Conservation (phyloP, 176 grass and related monocot genomes). For the Olyra latifolia region DNA sequence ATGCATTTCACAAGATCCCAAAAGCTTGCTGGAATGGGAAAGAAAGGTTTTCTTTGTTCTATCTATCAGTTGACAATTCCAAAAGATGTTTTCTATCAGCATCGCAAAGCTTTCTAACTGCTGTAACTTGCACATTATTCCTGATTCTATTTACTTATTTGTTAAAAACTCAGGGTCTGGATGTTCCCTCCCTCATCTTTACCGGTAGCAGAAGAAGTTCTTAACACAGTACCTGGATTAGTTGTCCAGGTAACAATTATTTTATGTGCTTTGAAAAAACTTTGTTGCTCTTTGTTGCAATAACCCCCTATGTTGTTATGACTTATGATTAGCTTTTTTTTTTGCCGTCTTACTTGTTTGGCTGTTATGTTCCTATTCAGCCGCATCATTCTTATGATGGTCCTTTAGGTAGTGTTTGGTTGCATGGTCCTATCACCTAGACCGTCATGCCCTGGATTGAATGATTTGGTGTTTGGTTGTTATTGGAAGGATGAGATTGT, state of each 20-base stretch:
- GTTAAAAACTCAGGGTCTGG: constrained; percentile 60
- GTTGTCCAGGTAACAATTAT: constrained; percentile 69
- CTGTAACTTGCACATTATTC: constrained; percentile 20
- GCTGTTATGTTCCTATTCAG: background rate
- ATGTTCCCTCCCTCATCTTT: constrained; percentile 82
- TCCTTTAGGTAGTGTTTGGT: constrained; percentile 2
- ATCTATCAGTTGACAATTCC: constrained; percentile 19
- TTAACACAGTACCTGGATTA: constrained; percentile 48
- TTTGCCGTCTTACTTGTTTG: constrained; percentile 22
- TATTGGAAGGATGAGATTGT: too few relatives aligned
- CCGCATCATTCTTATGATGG: constrained; percentile 5
- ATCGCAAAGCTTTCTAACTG: background rate
- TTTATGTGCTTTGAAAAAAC: background rate
- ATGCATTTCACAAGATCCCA: constrained; percentile 74
- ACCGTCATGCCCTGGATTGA: too few relatives aligned
- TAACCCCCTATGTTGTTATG: background rate
- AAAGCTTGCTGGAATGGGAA: constrained; percentile 73
- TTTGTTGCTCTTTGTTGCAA: background rate
- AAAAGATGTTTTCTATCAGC: background rate
- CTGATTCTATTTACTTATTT: constrained; percentile 36
- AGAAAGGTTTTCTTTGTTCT: constrained; percentile 61
- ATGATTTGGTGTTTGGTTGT: too few relatives aligned
- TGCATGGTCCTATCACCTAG: too few relatives aligned
- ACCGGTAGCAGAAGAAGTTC: constrained; percentile 65
- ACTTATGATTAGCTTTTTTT: constrained; percentile 25